These are phyloP conservation scores for Physcia stellaris DNA, from an alignment of 495 filamentous ascomycete genomes.

Conservation along the genomic window DNA sequence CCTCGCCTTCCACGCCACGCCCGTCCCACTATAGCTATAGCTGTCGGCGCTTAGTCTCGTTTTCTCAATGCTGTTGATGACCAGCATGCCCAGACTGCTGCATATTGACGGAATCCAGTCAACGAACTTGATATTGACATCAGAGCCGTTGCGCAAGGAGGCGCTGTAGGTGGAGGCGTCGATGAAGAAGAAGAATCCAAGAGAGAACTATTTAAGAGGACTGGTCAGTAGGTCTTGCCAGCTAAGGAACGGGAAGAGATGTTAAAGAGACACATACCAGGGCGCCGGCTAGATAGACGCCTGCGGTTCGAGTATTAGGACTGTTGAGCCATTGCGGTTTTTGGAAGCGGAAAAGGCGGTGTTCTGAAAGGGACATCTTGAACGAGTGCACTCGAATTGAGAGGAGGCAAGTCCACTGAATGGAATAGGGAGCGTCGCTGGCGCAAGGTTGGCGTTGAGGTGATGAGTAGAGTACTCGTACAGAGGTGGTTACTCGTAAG, in stretches of 20 bases:
- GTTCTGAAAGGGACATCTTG: slow-evolving; percentile 44
- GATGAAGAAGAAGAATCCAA: slow-evolving; percentile 93
- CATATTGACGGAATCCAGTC: slow-evolving; percentile 99
- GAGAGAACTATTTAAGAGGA: slow-evolving; percentile 57
- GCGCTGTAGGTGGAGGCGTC: slow-evolving; percentile 82
- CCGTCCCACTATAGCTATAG: slow-evolving; percentile 72
- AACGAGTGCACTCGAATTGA: too few species aligned
- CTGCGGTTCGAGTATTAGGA: slow-evolving; percentile 62
- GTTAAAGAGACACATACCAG: slow-evolving; percentile 43
- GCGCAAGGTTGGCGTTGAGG: too few species aligned
- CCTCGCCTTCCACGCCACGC: slow-evolving; percentile 91
- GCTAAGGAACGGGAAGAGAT: neutral
- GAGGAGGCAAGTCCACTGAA: too few species aligned
- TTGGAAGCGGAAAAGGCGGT: slow-evolving; percentile 64
- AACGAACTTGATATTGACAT: slow-evolving; percentile 85
- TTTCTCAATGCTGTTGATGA: slow-evolving; percentile 98
- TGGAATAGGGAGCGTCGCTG: too few species aligned
- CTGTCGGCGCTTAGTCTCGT: slow-evolving; percentile 69
- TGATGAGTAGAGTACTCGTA: too few species aligned
- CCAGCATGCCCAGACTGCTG: slow-evolving; percentile 84
- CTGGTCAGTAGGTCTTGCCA: neutral
- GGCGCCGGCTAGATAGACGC: slow-evolving; percentile 77
- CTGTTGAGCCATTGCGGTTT: slow-evolving; percentile 86
- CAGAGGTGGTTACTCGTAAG: too few species aligned
- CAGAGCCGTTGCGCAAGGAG: slow-evolving; percentile 59